A percentile compares a stretch with the other conserved stretches of the same genome.
phyloP scores from a whole-genome alignment of 495 filamentous ascomycete species.

The Stereocaulon alpinum region DNA sequence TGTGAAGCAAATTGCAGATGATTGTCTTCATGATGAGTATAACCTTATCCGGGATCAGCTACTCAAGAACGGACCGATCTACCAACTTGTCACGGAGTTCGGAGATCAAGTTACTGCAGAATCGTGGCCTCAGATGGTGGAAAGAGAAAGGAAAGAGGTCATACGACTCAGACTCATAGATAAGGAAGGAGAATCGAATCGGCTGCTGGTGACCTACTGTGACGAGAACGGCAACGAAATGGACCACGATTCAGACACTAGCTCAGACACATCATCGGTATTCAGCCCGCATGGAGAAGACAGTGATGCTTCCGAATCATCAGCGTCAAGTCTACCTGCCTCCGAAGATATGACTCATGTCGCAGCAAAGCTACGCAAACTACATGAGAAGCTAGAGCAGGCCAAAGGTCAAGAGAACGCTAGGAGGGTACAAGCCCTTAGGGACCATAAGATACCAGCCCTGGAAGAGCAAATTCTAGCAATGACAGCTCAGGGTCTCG shows the following conservation, averaged over 20 bases:
- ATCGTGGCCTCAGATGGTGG: slow-evolving; percentile 3
- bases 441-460: slow-evolving; percentile 4
- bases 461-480: neutral
- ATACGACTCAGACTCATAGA: slow-evolving; percentile 5
- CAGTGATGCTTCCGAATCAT: neutral
- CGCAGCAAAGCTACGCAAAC: neutral
- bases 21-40: slow-evolving; percentile 8
- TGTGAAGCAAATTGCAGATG: slow-evolving; percentile 3
- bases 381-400: neutral
- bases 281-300: neutral
- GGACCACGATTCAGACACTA: neutral
- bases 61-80: slow-evolving; percentile 1
- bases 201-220: slow-evolving; percentile 5
- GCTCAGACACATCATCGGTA: neutral
- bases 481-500: neutral
- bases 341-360: neutral
- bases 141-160: slow-evolving; percentile 3
- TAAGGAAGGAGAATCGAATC: neutral
- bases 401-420: neutral
- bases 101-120: slow-evolving; percentile 4
- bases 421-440: neutral
- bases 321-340: neutral
- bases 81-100: neutral
- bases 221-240: slow-evolving; percentile 8
- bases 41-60: slow-evolving; percentile 4